A percentile compares a stretch with the other conserved stretches of the same genome.
phyloP scores from a whole-genome alignment of 1,139 yeast genomes.

The Protomyces arabidopsidicola region DNA sequence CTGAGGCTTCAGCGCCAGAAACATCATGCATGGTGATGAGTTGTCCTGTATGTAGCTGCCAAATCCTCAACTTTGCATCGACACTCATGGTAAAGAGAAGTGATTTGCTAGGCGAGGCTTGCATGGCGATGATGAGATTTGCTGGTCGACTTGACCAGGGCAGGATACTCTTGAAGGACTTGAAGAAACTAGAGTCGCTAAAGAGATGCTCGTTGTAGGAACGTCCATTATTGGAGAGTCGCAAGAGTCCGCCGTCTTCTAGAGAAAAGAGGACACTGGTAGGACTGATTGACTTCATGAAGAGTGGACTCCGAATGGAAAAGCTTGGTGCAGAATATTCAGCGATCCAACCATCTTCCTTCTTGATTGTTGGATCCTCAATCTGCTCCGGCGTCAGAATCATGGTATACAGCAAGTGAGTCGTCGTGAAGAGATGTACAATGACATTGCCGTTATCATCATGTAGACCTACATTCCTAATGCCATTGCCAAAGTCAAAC shows the following conservation, averaged over 20 bases:
- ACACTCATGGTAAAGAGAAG: slow-evolving; percentile 26
- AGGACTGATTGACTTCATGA: slow-evolving; percentile 23
- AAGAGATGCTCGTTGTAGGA: slow-evolving; percentile 28
- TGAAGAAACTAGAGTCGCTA: slow-evolving; percentile 26
- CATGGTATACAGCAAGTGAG: slow-evolving; percentile 22
- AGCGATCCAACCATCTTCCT: slow-evolving; percentile 22
- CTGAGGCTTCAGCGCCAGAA: slow-evolving; percentile 1
- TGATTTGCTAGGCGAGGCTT: slow-evolving; percentile 1
- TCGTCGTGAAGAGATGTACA: slow-evolving; percentile 27
- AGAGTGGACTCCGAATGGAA: slow-evolving; percentile 23
- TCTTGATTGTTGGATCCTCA: neutral
- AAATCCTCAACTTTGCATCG: slow-evolving; percentile 26
- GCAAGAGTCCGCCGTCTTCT: slow-evolving; percentile 28
- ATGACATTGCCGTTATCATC: slow-evolving; percentile 21
- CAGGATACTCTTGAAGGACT: slow-evolving; percentile 26
- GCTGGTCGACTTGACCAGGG: slow-evolving; percentile 27
- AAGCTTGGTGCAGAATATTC: slow-evolving; percentile 24
- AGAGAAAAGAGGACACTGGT: slow-evolving; percentile 23
- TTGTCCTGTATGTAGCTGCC: slow-evolving; percentile 21
- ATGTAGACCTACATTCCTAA: slow-evolving; percentile 8
- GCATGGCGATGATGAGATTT: slow-evolving; percentile 26
- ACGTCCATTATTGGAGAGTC: slow-evolving; percentile 19
- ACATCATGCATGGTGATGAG: slow-evolving; percentile 19
- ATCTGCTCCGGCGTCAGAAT: slow-evolving; percentile 24
- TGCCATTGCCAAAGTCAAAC: slow-evolving; percentile 7